Conservation (phyloP, 2,329 filamentous ascomycete genomes). For the Aspergillus intermedius region DNA sequence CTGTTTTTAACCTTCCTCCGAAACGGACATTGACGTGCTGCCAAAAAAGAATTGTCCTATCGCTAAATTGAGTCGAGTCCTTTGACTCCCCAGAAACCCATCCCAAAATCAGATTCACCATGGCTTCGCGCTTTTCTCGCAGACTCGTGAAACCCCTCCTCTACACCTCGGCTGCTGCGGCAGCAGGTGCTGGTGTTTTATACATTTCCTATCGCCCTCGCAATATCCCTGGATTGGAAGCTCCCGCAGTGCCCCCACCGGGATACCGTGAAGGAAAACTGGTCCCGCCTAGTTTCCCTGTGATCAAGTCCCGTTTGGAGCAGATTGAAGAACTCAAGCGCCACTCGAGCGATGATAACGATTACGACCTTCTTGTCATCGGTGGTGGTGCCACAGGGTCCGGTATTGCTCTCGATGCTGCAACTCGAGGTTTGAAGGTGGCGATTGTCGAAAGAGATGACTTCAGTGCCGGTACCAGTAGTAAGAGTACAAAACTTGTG, state of each 20-base stretch:
- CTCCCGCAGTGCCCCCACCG: slow-evolving; percentile 57
- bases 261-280: slow-evolving; percentile 56
- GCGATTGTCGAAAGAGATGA: slow-evolving; percentile 77
- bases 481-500: slow-evolving; percentile 81
- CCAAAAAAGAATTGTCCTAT: too few species aligned
- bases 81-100: too few species aligned
- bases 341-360: slow-evolving; percentile 30
- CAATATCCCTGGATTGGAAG: slow-evolving; percentile 58
- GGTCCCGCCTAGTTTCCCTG: slow-evolving; percentile 46
- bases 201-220: slow-evolving; percentile 59
- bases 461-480: slow-evolving; percentile 74
- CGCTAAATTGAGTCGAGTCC: too few species aligned
- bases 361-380: slow-evolving; percentile 73
- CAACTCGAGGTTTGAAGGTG: slow-evolving; percentile 70
- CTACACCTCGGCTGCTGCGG: slow-evolving; percentile 52
- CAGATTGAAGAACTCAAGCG: slow-evolving; percentile 48
- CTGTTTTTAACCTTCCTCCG: too few species aligned
- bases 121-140: slow-evolving; percentile 37
- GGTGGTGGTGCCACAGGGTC: slow-evolving; percentile 73
- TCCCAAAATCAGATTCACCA: slow-evolving; percentile 11
- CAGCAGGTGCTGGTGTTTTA: slow-evolving; percentile 50
- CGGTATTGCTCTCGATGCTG: slow-evolving; percentile 74
- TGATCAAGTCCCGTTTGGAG: slow-evolving; percentile 44
- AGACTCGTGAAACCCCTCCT: slow-evolving; percentile 53
- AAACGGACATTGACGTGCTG: too few species aligned